Evolutionary conservation across 2,329 filamentous ascomycete genomes (phyloP), one percentile per base, ranked within the genome.

Genomic region (Cryphonectria carpinicola): DNA sequence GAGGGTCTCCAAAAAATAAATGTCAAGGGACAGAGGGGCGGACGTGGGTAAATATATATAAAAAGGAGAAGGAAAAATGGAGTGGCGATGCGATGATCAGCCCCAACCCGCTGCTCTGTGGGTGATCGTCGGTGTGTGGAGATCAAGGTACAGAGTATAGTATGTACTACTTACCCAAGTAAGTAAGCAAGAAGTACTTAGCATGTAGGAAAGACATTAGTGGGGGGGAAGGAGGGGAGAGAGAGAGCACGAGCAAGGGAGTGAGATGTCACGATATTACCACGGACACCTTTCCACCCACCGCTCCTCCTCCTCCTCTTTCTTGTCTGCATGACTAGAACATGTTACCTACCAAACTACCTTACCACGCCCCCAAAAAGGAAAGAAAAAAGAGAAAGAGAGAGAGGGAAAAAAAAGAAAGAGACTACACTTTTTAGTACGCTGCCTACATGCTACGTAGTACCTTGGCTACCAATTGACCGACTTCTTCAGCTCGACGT

Each of bases 41-140:
- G 8, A n/a, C 8, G 10, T 32, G 54, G 54, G 10, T 58, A 32
- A 17, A 58, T 49, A 49, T 49, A n/a, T 49, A 49, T 39, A 39
- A n/a, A 52, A 58, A 58, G 52, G 52, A 58, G 54, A 19, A 58
- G 35, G 25, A 32, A 32, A 32, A 32, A 32, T 32, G 54, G 25
- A 58, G 58, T 61, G 35, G 58, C 58, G 28, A 58, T 35, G 28
- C 25, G 54, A 11, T 61, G 58, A 61, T 39, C 58, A 39, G 22
- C 54, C 5, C 5, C 54, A 58, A 35, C 7, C 13, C 54, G 54
- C 54, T 58, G 54, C 28, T 35, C 28, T 35, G 32, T 61, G 22
- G 58, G 35, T 37, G 58, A 61, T 61, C 58, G 58, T 37, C 58
- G 35, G 58, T 39, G 58, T 37, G 58, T 39, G 35, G 58, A 6